These are phyloP conservation scores for Debaryomycetaceae sp. DNA, from an alignment of 1,139 yeast species.

Conservation along the genomic window DNA sequence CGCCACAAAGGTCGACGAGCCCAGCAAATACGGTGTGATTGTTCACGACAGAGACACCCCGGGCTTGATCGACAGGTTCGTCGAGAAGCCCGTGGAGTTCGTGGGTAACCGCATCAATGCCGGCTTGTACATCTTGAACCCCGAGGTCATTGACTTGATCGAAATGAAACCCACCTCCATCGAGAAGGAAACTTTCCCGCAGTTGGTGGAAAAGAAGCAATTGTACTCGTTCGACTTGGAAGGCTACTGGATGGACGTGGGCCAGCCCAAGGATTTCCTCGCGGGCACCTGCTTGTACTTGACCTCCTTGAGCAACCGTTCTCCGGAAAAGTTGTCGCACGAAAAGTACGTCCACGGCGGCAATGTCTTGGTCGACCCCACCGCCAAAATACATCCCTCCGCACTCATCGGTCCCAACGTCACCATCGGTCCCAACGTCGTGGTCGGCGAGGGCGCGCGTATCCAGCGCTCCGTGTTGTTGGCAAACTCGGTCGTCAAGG, in stretches of 20 bases:
- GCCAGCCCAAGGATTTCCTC: constrained; percentile 99
- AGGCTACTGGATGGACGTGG: constrained; percentile 99
- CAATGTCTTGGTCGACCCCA: constrained; percentile 87
- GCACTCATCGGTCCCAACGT: constrained; percentile 99
- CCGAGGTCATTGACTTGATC: constrained; percentile 90
- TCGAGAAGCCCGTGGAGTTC: constrained; percentile 98
- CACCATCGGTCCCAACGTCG: constrained; percentile 93
- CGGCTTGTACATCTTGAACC: constrained; percentile 94
- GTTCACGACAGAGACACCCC: constrained; percentile 92
- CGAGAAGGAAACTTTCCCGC: constrained; percentile 99
- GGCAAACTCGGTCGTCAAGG: constrained; percentile 85
- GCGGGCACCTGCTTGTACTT: constrained; percentile 93
- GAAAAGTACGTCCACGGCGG: constrained; percentile 79
- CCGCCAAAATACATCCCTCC: constrained; percentile 85
- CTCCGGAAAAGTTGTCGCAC: constrained; percentile 56
- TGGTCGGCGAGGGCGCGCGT: constrained; percentile 98
- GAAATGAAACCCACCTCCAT: constrained; percentile 98
- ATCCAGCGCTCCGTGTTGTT: constrained; percentile 90
- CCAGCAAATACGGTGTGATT: constrained; percentile 98
- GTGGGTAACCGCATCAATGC: constrained; percentile 98
- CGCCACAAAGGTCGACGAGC: constrained; percentile 99
- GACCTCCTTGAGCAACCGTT: constrained; percentile 73
- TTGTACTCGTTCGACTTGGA: constrained; percentile 94
- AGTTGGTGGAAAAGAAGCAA: constrained; percentile 77
- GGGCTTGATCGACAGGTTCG: constrained; percentile 94